Base-by-base conservation (phyloP, 352 stramenopile species). In the Phytophthora lateralis region DNA sequence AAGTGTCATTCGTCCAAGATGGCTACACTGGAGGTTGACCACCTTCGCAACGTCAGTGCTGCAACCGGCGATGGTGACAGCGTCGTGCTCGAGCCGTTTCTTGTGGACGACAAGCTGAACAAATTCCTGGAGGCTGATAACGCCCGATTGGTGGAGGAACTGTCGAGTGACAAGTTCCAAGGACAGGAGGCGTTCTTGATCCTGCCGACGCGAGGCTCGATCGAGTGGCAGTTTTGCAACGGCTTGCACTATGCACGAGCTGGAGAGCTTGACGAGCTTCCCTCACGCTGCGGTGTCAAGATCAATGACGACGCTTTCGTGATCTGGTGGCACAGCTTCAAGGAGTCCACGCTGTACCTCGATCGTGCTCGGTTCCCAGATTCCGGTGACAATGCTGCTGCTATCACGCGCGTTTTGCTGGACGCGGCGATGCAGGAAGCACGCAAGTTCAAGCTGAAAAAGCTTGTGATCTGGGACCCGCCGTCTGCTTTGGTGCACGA, bases 161-260 rank as follows among this genome's bases (percentile, higher is more conserved):
- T 86, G 34, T 55, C 29, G 1, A 55, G 47, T 24, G 41, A 42
- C 8, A 47, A 45, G 21, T 77, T 80, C 54, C 39, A 64, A 15
- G 47, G 35, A 6, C 50, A 44, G 38, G 64, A 75, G 18, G 69
- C 76, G n/a, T 85, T 83, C 48, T 58, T 73, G 35, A 44, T 68
- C 18, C 50, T 86, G 6, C 63, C 74, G 4, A 75, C 79, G 30
- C 73, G 70, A 8, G 66, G 78, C 55, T 78, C 79, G 34, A 67
- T 83, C 43, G 73, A 85, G 56, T 88, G 76, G 78, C 75, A 82
- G 52, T 83, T 83, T 55, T 66, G 66, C 30, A 73, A 83, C 15
- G 78, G 74, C 11, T 57, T 63, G 18, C 52, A 81, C 63, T 86
- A 80, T 44, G 74, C 76, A 12, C 38, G 44, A 17, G 58, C 77